Base-by-base conservation (phyloP, 2,329 filamentous ascomycete genomes). In the Neopestalotiopsis sp. region DNA sequence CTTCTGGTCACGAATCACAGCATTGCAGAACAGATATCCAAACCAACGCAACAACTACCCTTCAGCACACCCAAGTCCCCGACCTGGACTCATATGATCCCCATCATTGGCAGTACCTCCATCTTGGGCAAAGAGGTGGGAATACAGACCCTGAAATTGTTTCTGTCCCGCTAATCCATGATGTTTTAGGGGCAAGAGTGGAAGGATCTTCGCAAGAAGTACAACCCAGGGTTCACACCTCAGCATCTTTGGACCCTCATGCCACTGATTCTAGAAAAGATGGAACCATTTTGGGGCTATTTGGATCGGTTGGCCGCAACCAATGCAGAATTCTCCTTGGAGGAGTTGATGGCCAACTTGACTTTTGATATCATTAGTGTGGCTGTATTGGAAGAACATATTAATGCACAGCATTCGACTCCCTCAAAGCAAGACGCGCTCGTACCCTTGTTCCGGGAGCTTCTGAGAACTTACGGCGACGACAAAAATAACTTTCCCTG, bases 221-320 rank as follows among this genome's bases (percentile, higher is more conserved):
- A 79, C 69, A 82, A 80, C 68, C 78, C 78, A 1, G 81, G 80
- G 0, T 83, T 82, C 64, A 76, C 80, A 1, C 77, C 77, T 2
- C 77, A 80, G 66, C 79, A 82, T 58, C 74, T 83, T 28, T 76
- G 81, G 68, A 78, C 74, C 10, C 72, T 82, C 1, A 70, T 83
- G 60, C 80, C 79, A 0, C 70, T 72, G 38, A 80, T 82, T 58
- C 59, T 82, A 4, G 79, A 81, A 28, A 82, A 82, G 69, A 76
- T 75, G 1, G 64, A 59, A 17, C 71, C 74, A 0, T 81, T 81
- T 61, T 57, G 80, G 4, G 65, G 72, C 2, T 73, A 76, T 17
- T 72, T 82, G 4, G 78, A 81, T 58, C 64, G 67, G 38, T 75
- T 75, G 30, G 75, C 76, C 17, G 34, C 63, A 13, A 74, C 71